Conservation (phyloP, 2,329 filamentous ascomycete genomes). For the Colletotrichum eremochloae region DNA sequence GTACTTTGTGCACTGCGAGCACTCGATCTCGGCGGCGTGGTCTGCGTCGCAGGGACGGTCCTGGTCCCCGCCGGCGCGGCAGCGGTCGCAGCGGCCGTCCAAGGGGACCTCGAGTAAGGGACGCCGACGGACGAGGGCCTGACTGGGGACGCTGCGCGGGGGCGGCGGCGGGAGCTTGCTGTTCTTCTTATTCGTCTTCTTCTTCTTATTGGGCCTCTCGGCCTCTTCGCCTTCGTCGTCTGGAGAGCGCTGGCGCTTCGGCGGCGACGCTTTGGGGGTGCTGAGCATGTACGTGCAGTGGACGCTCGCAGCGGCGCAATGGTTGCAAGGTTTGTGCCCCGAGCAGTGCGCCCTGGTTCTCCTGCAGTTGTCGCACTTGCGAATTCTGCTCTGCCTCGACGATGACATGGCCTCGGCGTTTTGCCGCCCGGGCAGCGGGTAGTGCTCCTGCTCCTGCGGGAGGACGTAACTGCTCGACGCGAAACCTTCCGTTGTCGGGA, state of each 20-base stretch:
- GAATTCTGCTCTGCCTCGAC: background rate
- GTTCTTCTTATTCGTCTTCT: background rate
- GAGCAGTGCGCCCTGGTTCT: background rate
- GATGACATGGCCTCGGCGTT: background rate
- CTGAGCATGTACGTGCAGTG: background rate
- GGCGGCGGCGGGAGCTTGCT: background rate
- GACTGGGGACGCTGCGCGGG: background rate
- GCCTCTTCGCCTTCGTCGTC: background rate
- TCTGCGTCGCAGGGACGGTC: conserved; percentile 32
- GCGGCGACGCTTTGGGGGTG: background rate
- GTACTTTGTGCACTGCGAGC: conserved; percentile 34
- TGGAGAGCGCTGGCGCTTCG: background rate
- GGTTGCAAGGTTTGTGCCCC: background rate
- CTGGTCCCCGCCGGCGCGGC: conserved; percentile 13
- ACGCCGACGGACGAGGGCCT: conserved; percentile 6
- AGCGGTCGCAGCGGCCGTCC: conserved; percentile 30
- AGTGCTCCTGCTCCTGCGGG: background rate
- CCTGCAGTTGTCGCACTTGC: conserved; percentile 7
- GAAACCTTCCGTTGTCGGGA: background rate
- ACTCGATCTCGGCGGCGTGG: conserved; percentile 37
- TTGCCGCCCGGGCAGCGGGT: background rate
- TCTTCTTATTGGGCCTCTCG: background rate
- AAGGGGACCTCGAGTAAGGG: background rate
- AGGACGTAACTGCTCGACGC: background rate
- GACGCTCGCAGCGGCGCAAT: background rate